Evolutionary conservation across 176 grass and related monocot species (phyloP), one percentile per base, ranked within the genome.

Genomic region (Bonia amplexicaulis): DNA sequence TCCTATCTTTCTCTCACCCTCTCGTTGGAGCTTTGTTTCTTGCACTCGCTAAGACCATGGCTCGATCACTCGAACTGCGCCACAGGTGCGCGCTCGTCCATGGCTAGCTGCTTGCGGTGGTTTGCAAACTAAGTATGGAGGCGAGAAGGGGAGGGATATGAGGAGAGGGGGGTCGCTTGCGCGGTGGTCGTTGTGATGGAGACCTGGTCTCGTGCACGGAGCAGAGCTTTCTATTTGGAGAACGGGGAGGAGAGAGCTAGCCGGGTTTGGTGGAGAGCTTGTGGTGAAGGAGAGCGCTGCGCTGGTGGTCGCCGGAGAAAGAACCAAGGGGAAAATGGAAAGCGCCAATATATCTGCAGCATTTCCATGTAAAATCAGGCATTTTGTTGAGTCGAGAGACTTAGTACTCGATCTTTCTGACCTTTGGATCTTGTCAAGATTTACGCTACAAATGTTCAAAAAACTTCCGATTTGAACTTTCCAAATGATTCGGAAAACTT

Each of bases 241-340:
- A 12, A 53, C 22, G 14, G 9, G 58, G 51, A 51, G 7, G 82
- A 42, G 67, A 31, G 27, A 62, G 27, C 49, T 74, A 33, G n/a
- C 82, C 78, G 54, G 63, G 15, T 90, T 85, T 76, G 62, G 63
- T 42, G 63, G 57, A 51, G 63, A 75, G 51, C n/a, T 89, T 85
- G 66, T 14, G 87, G 69, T 81, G 35, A 74, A 66, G 13, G 15
- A 67, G 12, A 16, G 26, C 54, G 9, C 7, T n/a, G 54, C n/a
- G 20, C 19, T 57, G 54, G 0, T 22, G 35, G 42, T 44, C 42
- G 16, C 14, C 4, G 12, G 14, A 51, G 49, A 15, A 16, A 13
- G 49, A 51, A 51, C 2, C 2, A 5, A 5, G 3, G 3, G 0
- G 15, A 51, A 3, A 15, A 51, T 51, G 49, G 13, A 16, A 51